Base-by-base conservation (phyloP, 306 rosid genomes). In the Prunus kanzakura region DNA sequence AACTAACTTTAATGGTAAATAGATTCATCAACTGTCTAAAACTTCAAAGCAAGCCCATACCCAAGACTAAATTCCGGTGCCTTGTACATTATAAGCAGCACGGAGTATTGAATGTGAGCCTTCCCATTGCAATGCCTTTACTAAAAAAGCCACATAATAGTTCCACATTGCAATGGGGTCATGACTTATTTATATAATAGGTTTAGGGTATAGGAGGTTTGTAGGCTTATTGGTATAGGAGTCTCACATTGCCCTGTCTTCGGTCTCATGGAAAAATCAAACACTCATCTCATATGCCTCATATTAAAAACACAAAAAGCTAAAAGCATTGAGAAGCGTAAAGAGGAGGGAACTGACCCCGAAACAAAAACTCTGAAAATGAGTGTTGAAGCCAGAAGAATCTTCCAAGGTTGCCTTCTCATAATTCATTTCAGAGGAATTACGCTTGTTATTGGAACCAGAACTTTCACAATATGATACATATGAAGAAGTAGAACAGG, bases 341-440 rank as follows among this genome's bases (percentile, higher is more conserved):
- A 27, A 51, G 72, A 9, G 43, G 15, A 41, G 23, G 77, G 69
- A 71, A 84, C 98, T 83, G 51, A 95, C 99, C 98, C 97, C 98
- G 46, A 89, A 67, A 76, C 92, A 88, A 81, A 92, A 96, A 66
- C 38, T 80, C 69, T 80, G 91, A 69, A 79, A 72, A 68, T 77
- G 79, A 32, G 82, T 22, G 11, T 69, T 77, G 29, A 87, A 87
- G 73, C 61, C 82, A 20, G 80, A 80, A 32, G 91, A 76, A 45
- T 71, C 81, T 13, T 64, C 82, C 11, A 43, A 22, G 49, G 45
- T 72, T 30, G 85, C 27, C 56, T 68, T 87, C 65, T 86, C 85
- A 2, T 73, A 72, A 63, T 76, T 89, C 88, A 89, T 84, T 3
- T 88, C 89, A 1, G 84, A 66, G 7, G 93, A 85, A 67, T 77